phyloP scores from a whole-genome alignment of 495 filamentous ascomycete species.

The Tirmania nivea region DNA sequence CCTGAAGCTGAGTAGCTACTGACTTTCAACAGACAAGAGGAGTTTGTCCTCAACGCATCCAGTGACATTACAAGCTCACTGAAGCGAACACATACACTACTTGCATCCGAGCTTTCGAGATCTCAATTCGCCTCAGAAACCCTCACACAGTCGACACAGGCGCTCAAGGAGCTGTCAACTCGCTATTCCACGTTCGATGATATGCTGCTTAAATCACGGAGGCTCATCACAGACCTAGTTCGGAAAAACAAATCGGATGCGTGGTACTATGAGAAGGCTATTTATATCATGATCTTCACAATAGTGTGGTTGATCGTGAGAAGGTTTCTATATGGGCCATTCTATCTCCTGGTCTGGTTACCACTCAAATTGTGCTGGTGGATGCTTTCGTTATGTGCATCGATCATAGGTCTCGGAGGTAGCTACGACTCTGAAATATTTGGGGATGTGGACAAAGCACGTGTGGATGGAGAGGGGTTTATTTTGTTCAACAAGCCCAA shows the following conservation, averaged over 20 bases:
- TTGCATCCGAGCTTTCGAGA: conserved; percentile 58
- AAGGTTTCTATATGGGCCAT: conserved; percentile 63
- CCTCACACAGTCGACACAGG: conserved; percentile 56
- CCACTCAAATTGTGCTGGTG: conserved; percentile 43
- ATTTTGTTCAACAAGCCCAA: neutral
- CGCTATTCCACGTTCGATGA: conserved; percentile 58
- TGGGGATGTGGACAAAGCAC: neutral
- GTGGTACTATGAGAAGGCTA: conserved; percentile 81
- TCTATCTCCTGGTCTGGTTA: conserved; percentile 72
- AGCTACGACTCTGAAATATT: neutral
- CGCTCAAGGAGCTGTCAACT: conserved; percentile 55
- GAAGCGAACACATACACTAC: conserved; percentile 61
- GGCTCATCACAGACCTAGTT: conserved; percentile 56
- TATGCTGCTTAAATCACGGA: conserved; percentile 47
- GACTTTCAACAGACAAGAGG: conserved; percentile 37
- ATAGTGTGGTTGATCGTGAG: conserved; percentile 72
- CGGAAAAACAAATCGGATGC: conserved; percentile 82
- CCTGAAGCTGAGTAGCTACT: conserved; percentile 18
- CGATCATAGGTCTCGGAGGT: conserved; percentile 21
- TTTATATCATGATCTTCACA: conserved; percentile 56
- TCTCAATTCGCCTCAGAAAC: conserved; percentile 78
- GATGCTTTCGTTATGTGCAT: conserved; percentile 25
- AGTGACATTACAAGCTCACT: conserved; percentile 68
- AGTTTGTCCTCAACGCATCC: conserved; percentile 47
- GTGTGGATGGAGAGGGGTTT: neutral